Conservation (phyloP, 768 basidiomycete genomes). For the Amanita polypyramis region DNA sequence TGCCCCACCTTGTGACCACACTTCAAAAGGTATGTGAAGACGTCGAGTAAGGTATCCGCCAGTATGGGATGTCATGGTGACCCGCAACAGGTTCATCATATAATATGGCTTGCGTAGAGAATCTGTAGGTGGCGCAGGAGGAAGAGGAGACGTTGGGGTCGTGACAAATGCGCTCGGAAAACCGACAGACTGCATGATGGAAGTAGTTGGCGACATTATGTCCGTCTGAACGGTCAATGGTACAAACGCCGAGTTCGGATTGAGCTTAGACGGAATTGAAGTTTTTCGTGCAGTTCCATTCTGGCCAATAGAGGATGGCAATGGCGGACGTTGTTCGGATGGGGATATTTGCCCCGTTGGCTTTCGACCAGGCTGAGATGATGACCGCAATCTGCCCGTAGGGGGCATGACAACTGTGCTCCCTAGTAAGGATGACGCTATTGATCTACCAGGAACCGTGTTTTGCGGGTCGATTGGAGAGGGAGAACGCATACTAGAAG, state of each 20-base stretch:
- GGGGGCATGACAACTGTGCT: slow-evolving; percentile 24
- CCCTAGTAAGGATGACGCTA: slow-evolving; percentile 34
- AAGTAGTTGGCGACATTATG: slow-evolving; percentile 21
- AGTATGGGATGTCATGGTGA: slow-evolving; percentile 66
- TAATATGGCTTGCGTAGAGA: slow-evolving; percentile 80
- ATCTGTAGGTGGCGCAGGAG: slow-evolving; percentile 61
- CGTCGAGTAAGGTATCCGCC: slow-evolving; percentile 86
- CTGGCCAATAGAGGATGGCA: slow-evolving; percentile 27
- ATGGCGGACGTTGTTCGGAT: slow-evolving; percentile 42
- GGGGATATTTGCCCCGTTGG: slow-evolving; percentile 51
- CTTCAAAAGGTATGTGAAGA: slow-evolving; percentile 79
- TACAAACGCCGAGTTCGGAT: slow-evolving; percentile 36
- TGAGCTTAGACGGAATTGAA: slow-evolving; percentile 51
- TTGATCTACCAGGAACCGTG: slow-evolving; percentile 2
- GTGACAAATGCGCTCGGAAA: slow-evolving; percentile 51
- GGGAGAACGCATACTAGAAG: slow-evolving; percentile 42
- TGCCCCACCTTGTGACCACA: slow-evolving; percentile 87
- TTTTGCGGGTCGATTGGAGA: slow-evolving; percentile 35
- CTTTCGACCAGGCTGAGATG: slow-evolving; percentile 68
- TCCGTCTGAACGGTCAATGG: slow-evolving; percentile 43
- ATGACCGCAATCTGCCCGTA: slow-evolving; percentile 48
- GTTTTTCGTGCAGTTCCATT: slow-evolving; percentile 44
- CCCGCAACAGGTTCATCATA: slow-evolving; percentile 74
- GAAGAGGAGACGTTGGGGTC: slow-evolving; percentile 71
- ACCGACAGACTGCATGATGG: slow-evolving; percentile 31